Percentiles rank a stretch among this genome's conserved stretches.
Conservation (phyloP, 1,284 basidiomycete species). For the Ustilago lituana region DNA sequence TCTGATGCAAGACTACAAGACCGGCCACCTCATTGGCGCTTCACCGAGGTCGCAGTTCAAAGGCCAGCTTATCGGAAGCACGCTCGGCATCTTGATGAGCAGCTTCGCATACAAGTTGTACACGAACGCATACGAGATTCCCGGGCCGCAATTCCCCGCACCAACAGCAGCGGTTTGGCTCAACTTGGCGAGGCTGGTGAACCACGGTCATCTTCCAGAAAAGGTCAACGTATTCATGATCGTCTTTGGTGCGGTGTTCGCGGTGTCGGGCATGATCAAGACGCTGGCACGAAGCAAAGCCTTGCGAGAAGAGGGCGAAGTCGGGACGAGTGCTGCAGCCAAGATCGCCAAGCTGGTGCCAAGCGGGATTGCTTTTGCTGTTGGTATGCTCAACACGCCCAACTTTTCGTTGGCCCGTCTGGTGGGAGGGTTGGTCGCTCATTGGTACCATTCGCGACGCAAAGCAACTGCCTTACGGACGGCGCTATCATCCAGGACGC, state of each 20-base stretch:
- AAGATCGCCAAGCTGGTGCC: conserved; percentile 29
- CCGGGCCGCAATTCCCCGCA: conserved; percentile 88
- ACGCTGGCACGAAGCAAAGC: conserved; percentile 70
- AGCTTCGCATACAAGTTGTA: conserved; percentile 88
- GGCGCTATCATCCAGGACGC: not conserved
- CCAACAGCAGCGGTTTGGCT: conserved; percentile 86
- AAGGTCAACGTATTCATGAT: conserved; percentile 84
- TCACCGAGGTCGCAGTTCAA: conserved; percentile 67
- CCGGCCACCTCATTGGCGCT: conserved; percentile 80
- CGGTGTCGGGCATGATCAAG: conserved; percentile 71
- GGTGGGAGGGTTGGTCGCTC: conserved; percentile 83
- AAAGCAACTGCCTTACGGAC: conserved; percentile 2
- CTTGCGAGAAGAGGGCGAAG: conserved; percentile 12
- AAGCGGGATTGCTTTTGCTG: conserved; percentile 70
- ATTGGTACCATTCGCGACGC: conserved; percentile 67
- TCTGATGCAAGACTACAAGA: conserved; percentile 98
- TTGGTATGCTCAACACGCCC: conserved; percentile 88
- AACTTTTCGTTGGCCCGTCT: conserved; percentile 91
- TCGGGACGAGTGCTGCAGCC: conserved; percentile 19
- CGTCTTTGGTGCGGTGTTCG: conserved; percentile 73
- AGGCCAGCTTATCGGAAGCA: conserved; percentile 70
- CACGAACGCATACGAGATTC: conserved; percentile 78
- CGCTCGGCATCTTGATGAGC: conserved; percentile 83
- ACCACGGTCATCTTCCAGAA: conserved; percentile 80
- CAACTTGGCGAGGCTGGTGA: conserved; percentile 85